A percentile compares a stretch with the other conserved stretches of the same genome.
These are phyloP conservation scores for Yarrowia osloensis DNA, from an alignment of 805 yeast genomes.

Conservation along the genomic window DNA sequence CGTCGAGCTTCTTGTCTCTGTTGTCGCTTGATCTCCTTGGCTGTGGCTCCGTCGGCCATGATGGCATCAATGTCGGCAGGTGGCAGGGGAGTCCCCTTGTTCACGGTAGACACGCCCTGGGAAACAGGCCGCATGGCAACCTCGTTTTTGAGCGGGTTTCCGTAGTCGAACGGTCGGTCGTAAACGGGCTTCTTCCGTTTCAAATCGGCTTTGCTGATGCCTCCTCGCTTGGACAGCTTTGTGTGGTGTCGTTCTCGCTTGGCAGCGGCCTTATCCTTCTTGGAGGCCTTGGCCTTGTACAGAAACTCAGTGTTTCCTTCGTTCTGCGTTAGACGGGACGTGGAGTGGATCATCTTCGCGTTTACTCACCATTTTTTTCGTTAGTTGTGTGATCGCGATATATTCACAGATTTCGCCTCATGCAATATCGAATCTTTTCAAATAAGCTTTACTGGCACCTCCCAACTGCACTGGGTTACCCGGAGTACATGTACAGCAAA, in stretches of 20 bases:
- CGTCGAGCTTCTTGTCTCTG: constrained; percentile 13
- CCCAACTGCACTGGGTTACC: constrained; percentile 5
- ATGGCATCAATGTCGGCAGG: constrained; percentile 20
- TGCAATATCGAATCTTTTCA: background rate
- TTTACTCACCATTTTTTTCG: constrained; percentile 1
- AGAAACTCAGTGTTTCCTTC: background rate
- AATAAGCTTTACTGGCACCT: background rate
- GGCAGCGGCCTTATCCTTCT: constrained; percentile 25
- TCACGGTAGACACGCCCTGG: background rate
- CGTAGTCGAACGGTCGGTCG: constrained; percentile 21
- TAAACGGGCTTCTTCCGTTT: background rate
- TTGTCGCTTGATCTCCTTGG: constrained; percentile 26
- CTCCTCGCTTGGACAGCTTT: constrained; percentile 12
- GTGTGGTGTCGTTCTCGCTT: constrained; percentile 10
- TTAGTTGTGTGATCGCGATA: no score
- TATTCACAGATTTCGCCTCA: no score
- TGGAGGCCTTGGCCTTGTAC: constrained; percentile 17
- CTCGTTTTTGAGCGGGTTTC: constrained; percentile 20
- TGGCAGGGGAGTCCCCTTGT: background rate
- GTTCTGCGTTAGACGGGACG: background rate
- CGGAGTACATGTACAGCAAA: constrained; percentile 18
- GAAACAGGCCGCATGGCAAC: constrained; percentile 22
- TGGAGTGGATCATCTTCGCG: background rate
- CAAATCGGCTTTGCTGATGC: background rate
- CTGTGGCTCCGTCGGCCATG: constrained; percentile 19